A percentile compares a stretch with the other conserved stretches of the same genome.
These are phyloP conservation scores for Phycomyces nitens DNA, from an alignment of 192 early-diverging fungal species.

Conservation along the genomic window DNA sequence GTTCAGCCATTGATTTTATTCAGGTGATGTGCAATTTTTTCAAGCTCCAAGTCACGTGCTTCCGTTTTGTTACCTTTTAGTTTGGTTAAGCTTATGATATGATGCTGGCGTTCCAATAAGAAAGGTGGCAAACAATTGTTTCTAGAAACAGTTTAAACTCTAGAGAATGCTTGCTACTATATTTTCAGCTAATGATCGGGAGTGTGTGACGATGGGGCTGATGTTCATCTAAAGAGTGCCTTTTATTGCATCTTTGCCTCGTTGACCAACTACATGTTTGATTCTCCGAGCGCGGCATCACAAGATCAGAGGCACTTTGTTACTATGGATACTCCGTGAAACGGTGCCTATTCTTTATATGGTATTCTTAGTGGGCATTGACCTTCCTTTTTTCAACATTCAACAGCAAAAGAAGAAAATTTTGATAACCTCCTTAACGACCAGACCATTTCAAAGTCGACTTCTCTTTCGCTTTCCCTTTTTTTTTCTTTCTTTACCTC, in stretches of 20 bases:
- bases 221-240: neutral
- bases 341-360: conserved; percentile 1
- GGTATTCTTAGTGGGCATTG: conserved; percentile 4
- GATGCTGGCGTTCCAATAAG: no score
- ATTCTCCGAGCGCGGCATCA: conserved; percentile 2
- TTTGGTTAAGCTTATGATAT: no score
- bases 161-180: no score
- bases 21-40: no score
- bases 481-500: conserved; percentile 4
- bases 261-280: neutral
- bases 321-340: neutral
- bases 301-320: neutral
- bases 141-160: no score
- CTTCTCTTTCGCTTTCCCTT: conserved; percentile 13
- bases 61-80: no score
- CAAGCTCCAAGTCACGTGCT: no score
- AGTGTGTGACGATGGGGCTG: neutral
- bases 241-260: conserved; percentile 12
- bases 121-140: no score
- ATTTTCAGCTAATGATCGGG: no score
- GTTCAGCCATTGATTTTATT: no score
- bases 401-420: neutral
- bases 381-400: conserved; percentile 4
- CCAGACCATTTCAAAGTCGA: neutral
- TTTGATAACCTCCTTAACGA: neutral